These are phyloP conservation scores for Diaporthe nobilis DNA, from an alignment of 2,329 filamentous ascomycete species.

Conservation along the genomic window DNA sequence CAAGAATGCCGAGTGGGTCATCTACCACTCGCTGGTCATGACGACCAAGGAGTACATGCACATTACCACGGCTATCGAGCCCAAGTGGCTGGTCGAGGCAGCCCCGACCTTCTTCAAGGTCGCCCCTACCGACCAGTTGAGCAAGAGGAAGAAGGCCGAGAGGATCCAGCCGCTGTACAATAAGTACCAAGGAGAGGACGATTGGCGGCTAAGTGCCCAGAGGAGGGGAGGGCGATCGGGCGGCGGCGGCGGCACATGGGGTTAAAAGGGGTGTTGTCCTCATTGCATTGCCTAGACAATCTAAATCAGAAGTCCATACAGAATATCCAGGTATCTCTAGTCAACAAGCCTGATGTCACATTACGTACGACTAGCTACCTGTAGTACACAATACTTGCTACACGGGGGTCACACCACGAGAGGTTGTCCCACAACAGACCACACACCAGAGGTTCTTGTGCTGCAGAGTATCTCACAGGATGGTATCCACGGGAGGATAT, in stretches of 20 bases:
- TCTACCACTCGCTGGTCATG: constrained; percentile 91
- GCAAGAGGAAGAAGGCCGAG: constrained; percentile 94
- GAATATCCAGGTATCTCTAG: neutral
- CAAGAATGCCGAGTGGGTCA: constrained; percentile 95
- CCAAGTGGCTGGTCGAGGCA: constrained; percentile 93
- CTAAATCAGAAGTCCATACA: neutral
- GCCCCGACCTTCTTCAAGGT: constrained; percentile 99
- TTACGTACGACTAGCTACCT: neutral
- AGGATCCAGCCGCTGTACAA: constrained; percentile 96
- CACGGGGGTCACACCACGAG: too few relatives aligned
- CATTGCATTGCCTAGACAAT: neutral
- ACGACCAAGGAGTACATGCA: constrained; percentile 99
- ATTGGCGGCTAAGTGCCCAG: constrained; percentile 94
- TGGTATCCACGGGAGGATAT: neutral
- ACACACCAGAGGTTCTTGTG: too few relatives aligned
- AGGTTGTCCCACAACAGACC: neutral
- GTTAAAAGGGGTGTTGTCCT: constrained; percentile 59
- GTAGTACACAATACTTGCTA: neutral
- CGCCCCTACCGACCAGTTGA: constrained; percentile 86
- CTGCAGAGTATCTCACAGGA: neutral
- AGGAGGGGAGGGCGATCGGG: constrained; percentile 86
- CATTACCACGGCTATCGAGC: constrained; percentile 91
- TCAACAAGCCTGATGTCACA: neutral
- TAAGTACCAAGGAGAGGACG: constrained; percentile 91
- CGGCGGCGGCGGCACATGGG: constrained; percentile 93